Base-by-base conservation (phyloP, 441 rosid species). In the Euphorbia schlechtendalii region DNA sequence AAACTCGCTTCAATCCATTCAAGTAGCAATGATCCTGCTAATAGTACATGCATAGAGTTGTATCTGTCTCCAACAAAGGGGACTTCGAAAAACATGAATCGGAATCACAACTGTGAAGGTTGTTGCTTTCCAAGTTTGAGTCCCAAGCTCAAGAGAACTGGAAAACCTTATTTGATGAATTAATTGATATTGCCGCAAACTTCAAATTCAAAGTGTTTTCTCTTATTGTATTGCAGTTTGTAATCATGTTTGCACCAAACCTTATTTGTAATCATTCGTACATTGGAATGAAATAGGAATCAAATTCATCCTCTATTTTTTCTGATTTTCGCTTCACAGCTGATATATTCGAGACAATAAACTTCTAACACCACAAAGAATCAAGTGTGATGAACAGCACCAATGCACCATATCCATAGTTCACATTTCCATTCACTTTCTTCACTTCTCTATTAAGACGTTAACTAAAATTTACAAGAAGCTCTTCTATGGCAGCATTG, bases 331-430 rank as follows among this genome's bases (percentile, higher is more conserved):
- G 14, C 6, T 32, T 2, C 6, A 2, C 34, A 40, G 11, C 4
- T 9, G 1, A 40, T 40, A 40, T 3, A 40, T 9, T 40, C 9
- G 11, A 40, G 11, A 40, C 4, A 40, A 3, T 12, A 8, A 1
- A 45, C 14, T n/a, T 2, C 3, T 36, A 66, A 30, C 61, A 55
- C 36, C 70, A 70, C n/a, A 71, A 72, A 72, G 56, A 76, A 71
- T 70, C 4, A 60, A 63, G 64, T 69, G 56, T 32, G 66, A 70
- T 21, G 28, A 41, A 40, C n/a, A 64, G 24, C 32, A 58, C 24
- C 32, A 38, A 46, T 41, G 53, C 56, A 73, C 73, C 70, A 71
- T 15, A 25, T 61, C 49, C 60, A 24, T 24, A 74, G 27, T 36
- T 27, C 4, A 5, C 11, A 28, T 8, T 57, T 64, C 48, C 53